Percentiles rank a stretch among this genome's conserved stretches.
These are phyloP conservation scores for Aspergillus incahuasiensis DNA, from an alignment of 495 filamentous ascomycete species.

Conservation along the genomic window DNA sequence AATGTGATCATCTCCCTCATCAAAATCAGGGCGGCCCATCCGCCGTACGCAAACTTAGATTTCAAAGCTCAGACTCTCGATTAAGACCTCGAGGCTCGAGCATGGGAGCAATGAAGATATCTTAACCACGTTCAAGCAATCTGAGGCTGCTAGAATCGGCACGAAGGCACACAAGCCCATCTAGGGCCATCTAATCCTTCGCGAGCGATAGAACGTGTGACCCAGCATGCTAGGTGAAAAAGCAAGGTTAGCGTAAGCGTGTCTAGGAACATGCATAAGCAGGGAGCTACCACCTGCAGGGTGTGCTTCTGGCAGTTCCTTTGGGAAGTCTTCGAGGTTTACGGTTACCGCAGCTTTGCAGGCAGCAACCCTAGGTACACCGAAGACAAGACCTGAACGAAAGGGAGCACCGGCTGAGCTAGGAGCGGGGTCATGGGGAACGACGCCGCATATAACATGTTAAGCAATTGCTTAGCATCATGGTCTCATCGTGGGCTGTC, in stretches of 20 bases:
- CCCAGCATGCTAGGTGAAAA: too few relatives aligned
- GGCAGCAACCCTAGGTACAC: background rate
- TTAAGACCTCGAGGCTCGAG: background rate
- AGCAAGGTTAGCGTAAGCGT: too few relatives aligned
- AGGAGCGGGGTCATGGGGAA: conserved; percentile 2
- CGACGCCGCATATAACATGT: background rate
- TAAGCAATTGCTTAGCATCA: conserved; percentile 3
- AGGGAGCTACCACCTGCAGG: too few relatives aligned
- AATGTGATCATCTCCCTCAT: background rate
- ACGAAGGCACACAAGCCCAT: background rate
- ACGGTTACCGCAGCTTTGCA: too few relatives aligned
- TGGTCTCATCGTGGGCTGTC: background rate
- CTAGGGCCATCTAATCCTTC: background rate
- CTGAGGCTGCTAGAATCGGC: background rate
- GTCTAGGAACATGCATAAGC: too few relatives aligned
- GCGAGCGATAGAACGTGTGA: too few relatives aligned
- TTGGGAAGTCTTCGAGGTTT: too few relatives aligned
- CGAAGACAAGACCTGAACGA: background rate
- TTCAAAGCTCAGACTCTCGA: too few relatives aligned
- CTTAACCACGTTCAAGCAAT: background rate
- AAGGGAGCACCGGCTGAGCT: background rate
- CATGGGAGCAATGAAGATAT: background rate
- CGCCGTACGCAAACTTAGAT: background rate
- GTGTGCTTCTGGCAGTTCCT: too few relatives aligned
- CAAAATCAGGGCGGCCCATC: background rate